Evolutionary conservation across 306 rosid species (phyloP), one percentile per base, ranked within the genome.

Genomic region (Lagenaria siceraria): DNA sequence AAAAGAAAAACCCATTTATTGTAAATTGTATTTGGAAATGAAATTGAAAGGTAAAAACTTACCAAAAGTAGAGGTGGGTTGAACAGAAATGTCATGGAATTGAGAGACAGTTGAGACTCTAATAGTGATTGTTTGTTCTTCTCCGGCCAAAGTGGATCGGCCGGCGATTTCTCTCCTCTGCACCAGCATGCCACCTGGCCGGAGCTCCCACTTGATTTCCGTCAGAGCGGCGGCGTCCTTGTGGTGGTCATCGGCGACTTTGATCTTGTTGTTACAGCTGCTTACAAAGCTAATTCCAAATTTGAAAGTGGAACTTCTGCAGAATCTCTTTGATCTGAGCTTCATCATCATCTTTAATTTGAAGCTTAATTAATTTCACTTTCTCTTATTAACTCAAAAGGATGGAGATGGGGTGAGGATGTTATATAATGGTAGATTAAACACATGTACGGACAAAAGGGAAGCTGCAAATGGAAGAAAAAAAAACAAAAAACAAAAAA

Each of bases 161-260:
- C 33, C 33, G 63, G 14, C 27, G 51, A 49, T 80, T 81, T 90
- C 99, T 73, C 99, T 92, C 46, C 82, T 92, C 54, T 95, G 99
- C 18, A 95, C 99, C 24, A 95, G 97, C 99, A 95, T 95, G 73
- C 99, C 99, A 53, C 99, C 97, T 2, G 99, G 97, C 36, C 99
- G 83, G 40, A 89, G 89, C 78, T 95, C 99, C 99, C 99, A 95
- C 80, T 95, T 88, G 85, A 92, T 89, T 75, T 95, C 93, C 36
- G 73, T 35, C n/a, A 71, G 4, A 15, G 4, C 24, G 8, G 15
- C 3, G 55, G n/a, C 0, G 56, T 77, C 79, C 80, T 53, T 75
- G 11, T 83, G 73, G 38, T 46, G 62, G 38, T 51, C 43, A 8
- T 63, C 80, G 7, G 60, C 75, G 19, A 51, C 73, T 78, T 78